Base-by-base conservation (phyloP, 768 basidiomycete genomes). In the Boletus coccyginus region DNA sequence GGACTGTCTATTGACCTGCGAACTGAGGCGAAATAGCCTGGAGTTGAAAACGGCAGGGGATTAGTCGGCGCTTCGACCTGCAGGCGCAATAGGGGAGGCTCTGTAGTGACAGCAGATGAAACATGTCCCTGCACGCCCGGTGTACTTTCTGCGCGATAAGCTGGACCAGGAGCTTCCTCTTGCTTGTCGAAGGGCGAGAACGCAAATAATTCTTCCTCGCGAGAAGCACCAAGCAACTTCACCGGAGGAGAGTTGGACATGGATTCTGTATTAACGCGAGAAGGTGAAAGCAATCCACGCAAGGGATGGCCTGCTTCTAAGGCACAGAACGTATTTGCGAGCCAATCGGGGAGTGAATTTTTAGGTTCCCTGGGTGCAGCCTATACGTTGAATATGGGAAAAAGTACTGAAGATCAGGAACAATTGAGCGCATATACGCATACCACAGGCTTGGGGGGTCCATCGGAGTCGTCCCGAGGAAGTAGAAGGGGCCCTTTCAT, bases 281-380 rank as follows among this genome's bases (percentile, higher is more conserved):
- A 62, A 53, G 55, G 66, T 16, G 65, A 68, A 56, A 72, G 58
- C 48, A 76, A 56, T 7, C 60, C 60, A 52, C 73, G 72, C 33
- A 75, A 58, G 8, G 75, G 74, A 58, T 77, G 73, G 8, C 55
- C 58, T 7, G 65, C 35, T 57, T 67, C 66, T 35, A 87, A 73
- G 27, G 74, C 74, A 46, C 72, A 73, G 49, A 88, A 78, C 5
- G 84, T 83, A 38, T 72, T 65, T 27, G 74, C 73, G 14, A 87
- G 76, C 87, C 87, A 88, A 27, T 66, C 62, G 5, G 86, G 86
- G 24, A 87, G 70, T 5, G 73, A 60, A 38, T 41, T 71, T 50
- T 50, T 70, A 21, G 54, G 41, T 54, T 56, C 55, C 55, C 63
- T 66, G 33, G 50, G 50, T n/a, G 66, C 62, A 32, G 56, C 56